Conservation (phyloP, 306 rosid species). For the Cicer pinnatifidum region DNA sequence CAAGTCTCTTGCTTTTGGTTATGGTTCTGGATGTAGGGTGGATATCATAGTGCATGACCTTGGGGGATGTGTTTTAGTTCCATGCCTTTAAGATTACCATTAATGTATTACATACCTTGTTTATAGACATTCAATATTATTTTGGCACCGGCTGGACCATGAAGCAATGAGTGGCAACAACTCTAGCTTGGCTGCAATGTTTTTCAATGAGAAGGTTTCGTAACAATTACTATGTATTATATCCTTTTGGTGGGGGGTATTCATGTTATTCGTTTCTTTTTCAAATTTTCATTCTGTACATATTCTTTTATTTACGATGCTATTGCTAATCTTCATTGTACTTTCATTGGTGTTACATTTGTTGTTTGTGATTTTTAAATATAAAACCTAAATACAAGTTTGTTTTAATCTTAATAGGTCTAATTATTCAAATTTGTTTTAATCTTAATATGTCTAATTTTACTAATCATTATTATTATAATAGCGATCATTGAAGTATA, state of each 20-base stretch:
- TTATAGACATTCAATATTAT: conserved; percentile 1
- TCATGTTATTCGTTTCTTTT: background rate
- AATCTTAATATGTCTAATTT: conserved; percentile 24
- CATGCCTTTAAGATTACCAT: background rate
- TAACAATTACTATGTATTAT: conserved; percentile 15
- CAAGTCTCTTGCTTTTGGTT: conserved; percentile 5
- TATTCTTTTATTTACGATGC: background rate
- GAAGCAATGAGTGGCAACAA: conserved; percentile 13
- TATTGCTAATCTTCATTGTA: conserved; percentile 15
- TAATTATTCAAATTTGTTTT: conserved; percentile 38
- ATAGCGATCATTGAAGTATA: conserved; percentile 42
- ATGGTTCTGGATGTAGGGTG: conserved; percentile 9
- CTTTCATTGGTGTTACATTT: conserved; percentile 32
- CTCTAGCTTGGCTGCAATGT: background rate
- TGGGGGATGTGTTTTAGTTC: background rate
- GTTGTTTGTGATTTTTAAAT: conserved; percentile 22
- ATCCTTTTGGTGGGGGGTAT: conserved; percentile 27
- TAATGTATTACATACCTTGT: background rate
- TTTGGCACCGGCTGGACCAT: conserved; percentile 5
- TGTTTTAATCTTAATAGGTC: conserved; percentile 37
- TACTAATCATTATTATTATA: conserved; percentile 41
- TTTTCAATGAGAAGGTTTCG: background rate
- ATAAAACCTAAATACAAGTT: conserved; percentile 9
- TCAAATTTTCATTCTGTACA: background rate
- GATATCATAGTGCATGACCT: background rate